phyloP scores from a whole-genome alignment of 176 grass and related monocot genomes.

The Metroxylon sagu region DNA sequence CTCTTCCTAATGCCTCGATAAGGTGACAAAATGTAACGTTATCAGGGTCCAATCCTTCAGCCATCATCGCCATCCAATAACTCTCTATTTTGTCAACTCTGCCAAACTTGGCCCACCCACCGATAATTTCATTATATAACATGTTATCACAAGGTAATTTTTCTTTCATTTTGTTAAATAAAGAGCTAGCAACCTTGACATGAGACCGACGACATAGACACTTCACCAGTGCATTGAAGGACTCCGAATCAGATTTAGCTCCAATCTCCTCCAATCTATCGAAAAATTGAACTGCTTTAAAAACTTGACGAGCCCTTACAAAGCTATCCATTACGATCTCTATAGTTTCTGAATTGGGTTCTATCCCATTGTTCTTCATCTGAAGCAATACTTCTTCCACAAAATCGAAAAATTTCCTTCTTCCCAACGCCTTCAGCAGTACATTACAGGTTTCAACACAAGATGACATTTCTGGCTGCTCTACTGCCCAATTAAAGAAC shows the following conservation, averaged over 20 bases:
- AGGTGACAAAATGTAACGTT: conserved; percentile 55
- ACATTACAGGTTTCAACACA: neutral
- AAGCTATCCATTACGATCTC: conserved; percentile 61
- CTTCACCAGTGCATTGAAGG: conserved; percentile 39
- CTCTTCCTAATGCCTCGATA: conserved; percentile 68
- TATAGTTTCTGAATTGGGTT: conserved; percentile 40
- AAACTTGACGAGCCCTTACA: conserved; percentile 51
- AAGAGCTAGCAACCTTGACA: conserved; percentile 41
- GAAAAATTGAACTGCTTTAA: conserved; percentile 45
- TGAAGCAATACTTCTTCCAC: conserved; percentile 29
- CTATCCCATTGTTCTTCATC: conserved; percentile 32
- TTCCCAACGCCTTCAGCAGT: conserved; percentile 20
- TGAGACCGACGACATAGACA: conserved; percentile 62
- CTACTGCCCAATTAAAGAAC: conserved; percentile 5
- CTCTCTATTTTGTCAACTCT: conserved; percentile 51
- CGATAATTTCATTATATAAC: conserved; percentile 60
- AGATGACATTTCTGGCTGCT: conserved; percentile 25
- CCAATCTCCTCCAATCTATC: conserved; percentile 43
- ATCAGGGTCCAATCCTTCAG: conserved; percentile 50
- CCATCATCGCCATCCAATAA: conserved; percentile 53
- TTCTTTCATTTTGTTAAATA: conserved; percentile 29
- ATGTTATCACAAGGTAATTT: conserved; percentile 28
- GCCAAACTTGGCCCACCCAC: conserved; percentile 68
- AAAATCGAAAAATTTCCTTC: conserved; percentile 65
- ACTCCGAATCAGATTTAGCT: conserved; percentile 24